These are phyloP conservation scores for Trichocladium antarcticum DNA, from an alignment of 495 filamentous ascomycete genomes.

Conservation along the genomic window DNA sequence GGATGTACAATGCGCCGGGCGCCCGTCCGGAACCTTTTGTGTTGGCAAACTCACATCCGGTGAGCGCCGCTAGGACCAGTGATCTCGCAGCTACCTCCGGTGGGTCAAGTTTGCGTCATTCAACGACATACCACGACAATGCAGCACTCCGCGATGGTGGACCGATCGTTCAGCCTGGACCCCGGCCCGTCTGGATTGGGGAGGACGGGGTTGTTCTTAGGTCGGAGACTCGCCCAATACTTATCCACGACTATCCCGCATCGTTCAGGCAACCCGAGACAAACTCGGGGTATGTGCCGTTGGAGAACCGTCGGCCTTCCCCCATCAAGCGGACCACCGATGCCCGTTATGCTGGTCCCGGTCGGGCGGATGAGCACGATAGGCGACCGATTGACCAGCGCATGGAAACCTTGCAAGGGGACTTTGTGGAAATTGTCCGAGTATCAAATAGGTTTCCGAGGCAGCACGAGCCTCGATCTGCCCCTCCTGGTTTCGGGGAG, in stretches of 20 bases:
- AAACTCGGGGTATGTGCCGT: background rate
- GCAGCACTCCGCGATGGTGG: background rate
- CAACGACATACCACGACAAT: conserved; percentile 7
- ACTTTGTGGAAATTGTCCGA: conserved; percentile 21
- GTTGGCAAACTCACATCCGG: conserved; percentile 4
- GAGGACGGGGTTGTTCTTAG: conserved; percentile 16
- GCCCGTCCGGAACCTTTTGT: background rate
- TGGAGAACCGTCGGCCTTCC: background rate
- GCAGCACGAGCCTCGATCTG: conserved; percentile 14
- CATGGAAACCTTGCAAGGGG: conserved; percentile 6
- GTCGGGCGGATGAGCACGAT: conserved; percentile 3
- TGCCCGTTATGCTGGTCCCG: background rate
- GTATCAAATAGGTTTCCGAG: conserved; percentile 25
- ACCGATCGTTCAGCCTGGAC: conserved; percentile 10
- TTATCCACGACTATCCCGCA: conserved; percentile 12
- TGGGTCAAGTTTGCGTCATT: background rate
- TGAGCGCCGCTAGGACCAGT: background rate
- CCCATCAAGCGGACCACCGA: background rate
- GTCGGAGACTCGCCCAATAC: conserved; percentile 18
- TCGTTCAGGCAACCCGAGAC: conserved; percentile 1
- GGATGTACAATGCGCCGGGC: background rate
- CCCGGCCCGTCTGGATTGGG: conserved; percentile 16
- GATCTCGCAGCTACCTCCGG: background rate
- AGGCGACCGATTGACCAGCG: conserved; percentile 3
- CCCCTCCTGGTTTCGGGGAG: background rate